Evolutionary conservation across 306 rosid genomes (phyloP).

Genomic region (Glycine tomentella): DNA sequence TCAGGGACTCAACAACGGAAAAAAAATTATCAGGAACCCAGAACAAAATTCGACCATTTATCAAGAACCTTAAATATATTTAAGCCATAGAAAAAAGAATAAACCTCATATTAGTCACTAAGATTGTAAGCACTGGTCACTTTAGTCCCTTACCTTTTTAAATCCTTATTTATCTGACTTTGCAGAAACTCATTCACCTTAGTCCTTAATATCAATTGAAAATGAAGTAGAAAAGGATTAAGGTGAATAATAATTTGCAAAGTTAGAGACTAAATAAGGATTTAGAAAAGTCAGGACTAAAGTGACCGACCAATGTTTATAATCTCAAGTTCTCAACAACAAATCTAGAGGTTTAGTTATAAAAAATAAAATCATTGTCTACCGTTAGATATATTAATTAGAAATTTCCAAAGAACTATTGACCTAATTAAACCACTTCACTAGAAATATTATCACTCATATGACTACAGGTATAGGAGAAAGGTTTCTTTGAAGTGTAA

Average conservation of each 20-base stretch:
- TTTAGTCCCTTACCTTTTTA: background rate
- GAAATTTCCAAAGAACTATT: slow-evolving; percentile 26
- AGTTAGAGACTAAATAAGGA: slow-evolving; percentile 11
- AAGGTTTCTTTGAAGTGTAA: background rate
- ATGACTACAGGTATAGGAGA: background rate
- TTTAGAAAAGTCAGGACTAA: background rate
- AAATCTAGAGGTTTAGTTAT: background rate
- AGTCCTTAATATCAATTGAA: slow-evolving; percentile 2
- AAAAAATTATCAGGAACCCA: no score
- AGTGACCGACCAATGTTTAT: background rate
- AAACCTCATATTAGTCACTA: background rate
- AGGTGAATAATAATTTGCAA: background rate
- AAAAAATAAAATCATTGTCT: slow-evolving; percentile 8
- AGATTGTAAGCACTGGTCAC: background rate
- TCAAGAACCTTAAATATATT: slow-evolving; percentile 50
- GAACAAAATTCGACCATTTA: no score
- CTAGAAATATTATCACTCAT: slow-evolving; percentile 25
- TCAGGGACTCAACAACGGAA: no score
- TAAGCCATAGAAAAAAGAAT: background rate
- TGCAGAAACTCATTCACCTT: background rate
- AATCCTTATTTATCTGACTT: background rate
- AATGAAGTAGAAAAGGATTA: background rate
- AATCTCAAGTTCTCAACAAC: background rate
- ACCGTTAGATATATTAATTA: background rate
- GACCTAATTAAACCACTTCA: slow-evolving; percentile 18